These are phyloP conservation scores for Populus davidiana DNA, from an alignment of 345 rosid species.

Conservation along the genomic window DNA sequence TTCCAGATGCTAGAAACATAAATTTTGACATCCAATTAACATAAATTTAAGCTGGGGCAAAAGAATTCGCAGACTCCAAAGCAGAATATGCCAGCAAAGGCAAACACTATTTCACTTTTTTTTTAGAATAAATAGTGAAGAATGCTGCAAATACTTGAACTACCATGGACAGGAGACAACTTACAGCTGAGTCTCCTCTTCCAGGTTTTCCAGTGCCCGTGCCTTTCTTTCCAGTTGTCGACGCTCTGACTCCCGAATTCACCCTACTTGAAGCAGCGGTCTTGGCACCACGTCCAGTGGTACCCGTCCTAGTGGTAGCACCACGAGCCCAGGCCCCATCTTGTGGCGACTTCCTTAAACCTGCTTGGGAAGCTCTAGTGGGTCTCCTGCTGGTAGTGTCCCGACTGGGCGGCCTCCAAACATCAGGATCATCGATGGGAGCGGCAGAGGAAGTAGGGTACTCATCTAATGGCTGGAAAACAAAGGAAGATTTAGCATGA, in stretches of 20 bases:
- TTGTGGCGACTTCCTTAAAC: conserved; percentile 79
- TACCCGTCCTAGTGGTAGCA: conserved; percentile 42
- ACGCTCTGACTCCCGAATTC: conserved; percentile 59
- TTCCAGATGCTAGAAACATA: neutral
- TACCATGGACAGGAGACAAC: conserved; percentile 14
- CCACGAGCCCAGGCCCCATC: conserved; percentile 96
- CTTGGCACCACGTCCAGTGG: conserved; percentile 74
- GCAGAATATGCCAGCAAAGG: neutral
- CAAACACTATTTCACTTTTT: no score
- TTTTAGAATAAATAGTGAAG: neutral
- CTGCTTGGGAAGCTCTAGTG: conserved; percentile 68
- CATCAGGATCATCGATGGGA: conserved; percentile 96
- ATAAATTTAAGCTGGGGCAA: no score
- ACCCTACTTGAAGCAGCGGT: conserved; percentile 55
- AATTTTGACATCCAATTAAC: neutral
- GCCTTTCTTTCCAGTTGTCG: conserved; percentile 73
- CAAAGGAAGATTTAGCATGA: conserved; percentile 74
- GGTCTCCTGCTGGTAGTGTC: conserved; percentile 76
- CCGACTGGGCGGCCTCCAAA: conserved; percentile 98
- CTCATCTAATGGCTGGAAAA: conserved; percentile 96
- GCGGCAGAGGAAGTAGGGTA: conserved; percentile 86
- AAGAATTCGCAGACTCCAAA: neutral
- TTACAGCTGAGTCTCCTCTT: conserved; percentile 75
- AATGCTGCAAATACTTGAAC: neutral
- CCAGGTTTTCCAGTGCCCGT: conserved; percentile 61